Conservation (phyloP, 176 grass and related monocot species). For the Triticum urartu region DNA sequence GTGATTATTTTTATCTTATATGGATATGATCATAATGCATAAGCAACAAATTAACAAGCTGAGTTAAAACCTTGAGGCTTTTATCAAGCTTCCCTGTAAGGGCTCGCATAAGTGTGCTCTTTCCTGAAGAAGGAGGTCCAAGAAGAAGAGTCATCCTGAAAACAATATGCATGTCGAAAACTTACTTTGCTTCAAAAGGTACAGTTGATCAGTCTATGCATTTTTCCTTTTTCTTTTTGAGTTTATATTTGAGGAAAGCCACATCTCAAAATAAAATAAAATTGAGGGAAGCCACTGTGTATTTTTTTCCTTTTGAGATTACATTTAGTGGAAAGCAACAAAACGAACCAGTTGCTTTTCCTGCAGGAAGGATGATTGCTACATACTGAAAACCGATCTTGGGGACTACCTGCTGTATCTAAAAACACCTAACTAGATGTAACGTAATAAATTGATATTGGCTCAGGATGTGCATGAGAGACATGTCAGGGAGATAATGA, state of each 20-base stretch:
- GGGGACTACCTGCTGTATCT: background rate
- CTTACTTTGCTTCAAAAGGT: background rate
- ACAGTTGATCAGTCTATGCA: background rate
- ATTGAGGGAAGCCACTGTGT: background rate
- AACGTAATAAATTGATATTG: background rate
- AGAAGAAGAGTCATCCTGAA: constrained; percentile 96
- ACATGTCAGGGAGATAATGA: background rate
- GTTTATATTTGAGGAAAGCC: background rate
- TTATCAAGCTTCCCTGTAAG: constrained; percentile 77
- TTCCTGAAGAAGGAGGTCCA: constrained; percentile 87
- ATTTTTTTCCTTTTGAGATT: background rate
- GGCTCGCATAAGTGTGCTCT: constrained; percentile 78
- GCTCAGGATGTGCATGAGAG: background rate
- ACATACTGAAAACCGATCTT: background rate
- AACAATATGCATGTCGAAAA: constrained; percentile 21
- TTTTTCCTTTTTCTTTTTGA: background rate
- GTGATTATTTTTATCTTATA: background rate
- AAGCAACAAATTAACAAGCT: background rate
- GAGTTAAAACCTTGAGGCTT: constrained; percentile 56
- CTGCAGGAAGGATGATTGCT: background rate
- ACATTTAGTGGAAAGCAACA: background rate
- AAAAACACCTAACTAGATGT: background rate
- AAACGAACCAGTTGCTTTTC: background rate
- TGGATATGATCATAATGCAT: background rate
- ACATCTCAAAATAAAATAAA: too few relatives aligned